Conservation (phyloP, 345 rosid genomes). For the Syzygium aqueum region DNA sequence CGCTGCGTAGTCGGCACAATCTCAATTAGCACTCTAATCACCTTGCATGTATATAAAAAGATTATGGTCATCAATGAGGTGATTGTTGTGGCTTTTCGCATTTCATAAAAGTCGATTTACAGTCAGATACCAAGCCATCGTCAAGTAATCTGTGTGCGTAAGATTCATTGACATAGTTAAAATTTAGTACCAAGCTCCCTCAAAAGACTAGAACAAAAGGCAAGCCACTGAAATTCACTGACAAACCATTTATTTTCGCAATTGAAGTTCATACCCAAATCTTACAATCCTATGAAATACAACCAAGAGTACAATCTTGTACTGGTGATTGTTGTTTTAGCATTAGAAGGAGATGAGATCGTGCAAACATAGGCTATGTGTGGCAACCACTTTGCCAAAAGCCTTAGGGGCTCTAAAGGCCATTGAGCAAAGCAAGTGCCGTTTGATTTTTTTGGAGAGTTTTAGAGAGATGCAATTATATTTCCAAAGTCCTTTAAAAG, state of each 20-base stretch:
- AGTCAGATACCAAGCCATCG: background rate
- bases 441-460: too few relatives aligned
- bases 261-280: background rate
- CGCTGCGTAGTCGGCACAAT: too few relatives aligned
- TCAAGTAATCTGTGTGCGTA: background rate
- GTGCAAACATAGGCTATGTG: too few relatives aligned
- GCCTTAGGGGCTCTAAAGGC: too few relatives aligned
- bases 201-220: background rate
- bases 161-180: background rate
- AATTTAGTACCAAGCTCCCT: accelerated
- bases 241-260: background rate
- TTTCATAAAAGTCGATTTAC: background rate
- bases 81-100: background rate
- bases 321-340: accelerated
- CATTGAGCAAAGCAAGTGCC: too few relatives aligned
- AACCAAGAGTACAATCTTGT: background rate
- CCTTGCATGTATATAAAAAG: too few relatives aligned
- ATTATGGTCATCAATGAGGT: too few relatives aligned
- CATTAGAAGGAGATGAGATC: background rate
- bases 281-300: background rate
- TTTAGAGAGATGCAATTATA: too few relatives aligned
- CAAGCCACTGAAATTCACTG: background rate
- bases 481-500: too few relatives aligned
- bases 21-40: too few relatives aligned
- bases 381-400: too few relatives aligned